Evolutionary conservation across 768 basidiomycete genomes (phyloP), one percentile per base, ranked within the genome.

Genomic region (Obba rivulosa): DNA sequence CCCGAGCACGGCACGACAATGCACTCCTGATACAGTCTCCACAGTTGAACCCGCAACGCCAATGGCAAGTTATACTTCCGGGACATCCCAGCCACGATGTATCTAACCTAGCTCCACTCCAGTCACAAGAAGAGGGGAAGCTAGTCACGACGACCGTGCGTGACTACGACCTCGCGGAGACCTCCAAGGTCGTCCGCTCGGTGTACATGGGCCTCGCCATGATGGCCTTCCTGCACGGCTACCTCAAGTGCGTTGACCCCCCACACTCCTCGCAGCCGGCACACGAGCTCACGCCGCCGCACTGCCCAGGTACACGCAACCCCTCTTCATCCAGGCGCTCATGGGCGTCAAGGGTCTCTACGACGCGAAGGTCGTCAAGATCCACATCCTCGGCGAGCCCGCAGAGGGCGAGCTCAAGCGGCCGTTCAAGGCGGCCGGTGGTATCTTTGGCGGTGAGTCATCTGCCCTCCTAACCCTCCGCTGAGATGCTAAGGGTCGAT

Each of bases 321-420:
- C 95, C 7, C 80, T 98, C 56, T 95, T 97, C 71, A 87, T 97
- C 56, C 95, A 97, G 66, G 80, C 80, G 11, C 78, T 99, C 57
- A 96, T 95, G 92, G 90, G 89, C n/a, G 49, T 96, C 61, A 98
- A 99, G 75, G 79, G 76, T 38, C 66, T 94, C 23, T 90, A 87
- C 66, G 94, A 97, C 60, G 83, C 87, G 49, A 92, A 92, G 63
- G 78, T 79, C 16, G 77, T 94, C 54, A 75, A 83, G 34, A 85
- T 99, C 51, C 85, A 95, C 72, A 39, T 97, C 46, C 69, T 91
- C 20, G 88, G 88, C 34, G 78, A 85, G 65, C 72, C 79, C 14
- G 81, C 93, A 1, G 84, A 84, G 20, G 94, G 92, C 11, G 90
- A 93, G 58, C 76, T 96, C 52, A 81, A 91, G 70, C 76, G 94